These are phyloP conservation scores for Xylariales sp. DNA, from an alignment of 2,329 filamentous ascomycete genomes.

Conservation along the genomic window DNA sequence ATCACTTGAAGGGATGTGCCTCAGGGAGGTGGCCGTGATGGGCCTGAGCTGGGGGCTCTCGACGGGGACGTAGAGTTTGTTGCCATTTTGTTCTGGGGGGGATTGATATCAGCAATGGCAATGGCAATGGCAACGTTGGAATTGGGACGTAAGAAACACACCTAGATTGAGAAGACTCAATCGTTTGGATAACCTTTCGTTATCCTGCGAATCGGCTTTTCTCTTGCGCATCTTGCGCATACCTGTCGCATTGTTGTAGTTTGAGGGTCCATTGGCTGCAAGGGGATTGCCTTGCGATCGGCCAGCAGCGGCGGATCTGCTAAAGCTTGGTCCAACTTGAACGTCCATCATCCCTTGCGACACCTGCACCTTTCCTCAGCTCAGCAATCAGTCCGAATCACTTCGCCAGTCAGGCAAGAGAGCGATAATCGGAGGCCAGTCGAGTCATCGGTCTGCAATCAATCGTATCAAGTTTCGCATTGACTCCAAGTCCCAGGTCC, in stretches of 20 bases:
- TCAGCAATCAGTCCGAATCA: constrained; percentile 1
- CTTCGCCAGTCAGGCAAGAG: constrained; percentile 1
- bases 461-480: constrained; percentile 4
- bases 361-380: not conserved
- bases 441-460: constrained; percentile 7
- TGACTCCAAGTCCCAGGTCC: not conserved
- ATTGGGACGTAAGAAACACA: too few species aligned
- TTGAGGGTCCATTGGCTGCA: not conserved
- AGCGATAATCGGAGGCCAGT: constrained; percentile 9
- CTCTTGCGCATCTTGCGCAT: constrained; percentile 45
- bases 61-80: constrained; percentile 63
- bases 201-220: constrained; percentile 56
- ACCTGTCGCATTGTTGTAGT: constrained; percentile 5
- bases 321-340: constrained; percentile 11
- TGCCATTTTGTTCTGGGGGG: constrained; percentile 53
- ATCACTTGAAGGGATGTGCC: constrained; percentile 40
- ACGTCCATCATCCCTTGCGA: constrained; percentile 9
- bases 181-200: constrained; percentile 77
- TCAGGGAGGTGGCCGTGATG: constrained; percentile 14
- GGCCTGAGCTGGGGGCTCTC: constrained; percentile 37
- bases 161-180: constrained; percentile 79
- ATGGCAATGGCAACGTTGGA: too few species aligned
- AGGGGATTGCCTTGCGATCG: not conserved
- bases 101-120: constrained; percentile 1
- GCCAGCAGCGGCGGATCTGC: not conserved